Conservation (phyloP, 768 basidiomycete genomes). For the Panaeolus papilionaceus region DNA sequence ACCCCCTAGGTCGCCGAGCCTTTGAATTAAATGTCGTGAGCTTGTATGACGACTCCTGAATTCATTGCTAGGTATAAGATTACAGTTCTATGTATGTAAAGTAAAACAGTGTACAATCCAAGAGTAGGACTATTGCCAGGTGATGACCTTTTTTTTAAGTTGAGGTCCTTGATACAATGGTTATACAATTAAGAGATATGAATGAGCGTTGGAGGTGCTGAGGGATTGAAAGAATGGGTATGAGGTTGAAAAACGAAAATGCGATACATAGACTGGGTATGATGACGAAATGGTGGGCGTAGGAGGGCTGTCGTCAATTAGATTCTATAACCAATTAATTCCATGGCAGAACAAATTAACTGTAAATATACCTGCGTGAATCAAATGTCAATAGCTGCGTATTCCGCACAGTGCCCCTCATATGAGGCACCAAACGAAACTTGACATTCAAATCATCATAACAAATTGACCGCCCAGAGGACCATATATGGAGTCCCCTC, state of each 20-base stretch:
- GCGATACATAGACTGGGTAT: not conserved
- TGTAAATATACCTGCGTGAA: not conserved
- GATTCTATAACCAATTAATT: not conserved
- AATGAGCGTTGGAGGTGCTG: not conserved
- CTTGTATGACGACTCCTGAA: not conserved
- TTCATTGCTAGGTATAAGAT: constrained; percentile 8
- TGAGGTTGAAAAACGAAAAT: not conserved
- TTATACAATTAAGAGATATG: constrained; percentile 2
- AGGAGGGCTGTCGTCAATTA: not conserved
- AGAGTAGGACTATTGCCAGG: not conserved
- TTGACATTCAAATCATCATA: not conserved
- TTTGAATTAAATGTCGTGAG: constrained; percentile 19
- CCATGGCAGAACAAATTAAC: not conserved
- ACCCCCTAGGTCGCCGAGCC: constrained; percentile 25
- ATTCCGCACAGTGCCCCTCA: not conserved
- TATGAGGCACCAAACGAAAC: not conserved
- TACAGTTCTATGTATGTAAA: constrained; percentile 10
- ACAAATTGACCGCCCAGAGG: constrained; percentile 7
- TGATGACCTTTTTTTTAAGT: not conserved
- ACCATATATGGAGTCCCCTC: constrained; percentile 7
- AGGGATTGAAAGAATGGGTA: not conserved
- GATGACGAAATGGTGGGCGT: too few relatives aligned
- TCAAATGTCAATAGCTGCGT: not conserved
- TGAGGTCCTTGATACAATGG: constrained; percentile 1
- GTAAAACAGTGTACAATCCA: constrained; percentile 1